Conservation (phyloP, 495 filamentous ascomycete genomes). For the Polyplosphaeria fusca region DNA sequence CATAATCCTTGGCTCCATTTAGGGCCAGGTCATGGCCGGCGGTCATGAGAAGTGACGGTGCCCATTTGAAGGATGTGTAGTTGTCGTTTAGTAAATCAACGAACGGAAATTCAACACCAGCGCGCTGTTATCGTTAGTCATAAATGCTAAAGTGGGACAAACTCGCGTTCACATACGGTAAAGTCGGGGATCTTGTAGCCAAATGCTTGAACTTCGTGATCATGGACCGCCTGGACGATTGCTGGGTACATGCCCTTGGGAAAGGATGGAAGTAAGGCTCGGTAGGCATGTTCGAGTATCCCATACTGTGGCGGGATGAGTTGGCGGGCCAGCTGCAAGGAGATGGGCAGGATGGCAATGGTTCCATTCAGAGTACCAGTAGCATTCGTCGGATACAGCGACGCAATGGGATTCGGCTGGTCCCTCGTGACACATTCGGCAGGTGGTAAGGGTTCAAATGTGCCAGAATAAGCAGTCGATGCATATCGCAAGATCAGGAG, state of each 20-base stretch:
- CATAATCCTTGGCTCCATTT: conserved; percentile 20
- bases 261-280: conserved; percentile 17
- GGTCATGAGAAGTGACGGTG: conserved; percentile 24
- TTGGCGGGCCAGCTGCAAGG: conserved; percentile 20
- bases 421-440: conserved; percentile 1
- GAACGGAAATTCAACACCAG: conserved; percentile 30
- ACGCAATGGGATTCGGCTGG: conserved; percentile 27
- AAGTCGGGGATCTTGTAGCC: conserved; percentile 24
- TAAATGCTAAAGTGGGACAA: not conserved
- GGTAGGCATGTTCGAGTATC: conserved; percentile 23
- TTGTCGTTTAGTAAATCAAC: conserved; percentile 25
- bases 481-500: conserved; percentile 18
- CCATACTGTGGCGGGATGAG: conserved; percentile 27
- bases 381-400: conserved; percentile 15
- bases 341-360: conserved; percentile 20
- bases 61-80: conserved; percentile 26
- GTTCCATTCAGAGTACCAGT: conserved; percentile 31
- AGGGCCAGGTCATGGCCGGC: conserved; percentile 21
- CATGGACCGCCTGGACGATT: conserved; percentile 27
- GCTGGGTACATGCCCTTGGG: conserved; percentile 28
- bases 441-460: not conserved
- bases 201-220: conserved; percentile 25
- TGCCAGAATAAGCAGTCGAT: conserved; percentile 1
- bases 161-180: conserved; percentile 4
- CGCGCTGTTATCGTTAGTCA: conserved; percentile 20